These are phyloP conservation scores for Lichina pygmaea DNA, from an alignment of 495 filamentous ascomycete species.

Conservation along the genomic window DNA sequence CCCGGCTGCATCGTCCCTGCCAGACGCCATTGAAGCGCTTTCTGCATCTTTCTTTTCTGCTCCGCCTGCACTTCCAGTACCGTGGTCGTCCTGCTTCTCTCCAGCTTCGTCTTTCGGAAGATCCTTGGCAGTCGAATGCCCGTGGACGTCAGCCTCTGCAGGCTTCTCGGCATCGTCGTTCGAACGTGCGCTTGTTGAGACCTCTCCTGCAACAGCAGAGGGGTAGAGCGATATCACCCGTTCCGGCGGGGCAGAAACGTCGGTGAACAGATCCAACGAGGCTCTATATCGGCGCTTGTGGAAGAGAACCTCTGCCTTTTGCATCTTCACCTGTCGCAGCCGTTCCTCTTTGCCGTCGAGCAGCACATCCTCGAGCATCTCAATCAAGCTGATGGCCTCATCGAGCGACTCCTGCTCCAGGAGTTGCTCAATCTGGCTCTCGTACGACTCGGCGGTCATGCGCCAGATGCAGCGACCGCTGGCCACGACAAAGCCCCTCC, in stretches of 20 bases:
- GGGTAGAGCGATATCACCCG: constrained; percentile 72
- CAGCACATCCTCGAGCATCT: constrained; percentile 78
- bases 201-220: constrained; percentile 52
- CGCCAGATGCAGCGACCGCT: constrained; percentile 84
- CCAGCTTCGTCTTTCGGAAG: neutral
- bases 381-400: constrained; percentile 72
- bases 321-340: constrained; percentile 59
- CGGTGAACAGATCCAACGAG: constrained; percentile 74
- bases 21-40: too few species aligned
- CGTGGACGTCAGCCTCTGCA: neutral
- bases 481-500: constrained; percentile 75
- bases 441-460: constrained; percentile 83
- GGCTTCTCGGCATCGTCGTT: neutral
- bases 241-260: constrained; percentile 70
- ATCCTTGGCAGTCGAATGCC: neutral
- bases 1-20: constrained; percentile 18
- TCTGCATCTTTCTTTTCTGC: too few species aligned
- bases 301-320: constrained; percentile 73
- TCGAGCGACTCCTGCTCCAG: constrained; percentile 53
- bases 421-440: constrained; percentile 69
- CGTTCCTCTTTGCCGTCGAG: constrained; percentile 58
- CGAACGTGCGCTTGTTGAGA: constrained; percentile 17
- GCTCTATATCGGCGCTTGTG: constrained; percentile 57
- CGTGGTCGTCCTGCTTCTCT: too few species aligned
- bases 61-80: too few species aligned